Conservation (phyloP, 768 basidiomycete genomes). For the Lentinula sp. region DNA sequence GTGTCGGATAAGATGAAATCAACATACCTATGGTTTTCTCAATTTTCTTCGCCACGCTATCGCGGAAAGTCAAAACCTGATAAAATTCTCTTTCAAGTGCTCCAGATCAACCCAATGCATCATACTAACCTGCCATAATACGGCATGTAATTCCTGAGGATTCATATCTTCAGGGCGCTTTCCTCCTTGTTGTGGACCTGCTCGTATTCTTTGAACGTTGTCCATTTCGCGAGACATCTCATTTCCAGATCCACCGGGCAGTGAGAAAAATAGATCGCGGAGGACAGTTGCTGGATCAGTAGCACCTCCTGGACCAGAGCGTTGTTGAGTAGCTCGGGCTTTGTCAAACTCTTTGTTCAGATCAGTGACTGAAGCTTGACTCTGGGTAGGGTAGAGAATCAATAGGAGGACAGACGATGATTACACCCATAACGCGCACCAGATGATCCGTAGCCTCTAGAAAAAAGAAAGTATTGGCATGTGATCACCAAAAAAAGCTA, state of each 20-base stretch:
- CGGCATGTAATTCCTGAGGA: constrained; percentile 81
- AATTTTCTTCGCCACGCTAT: constrained; percentile 79
- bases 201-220: constrained; percentile 61
- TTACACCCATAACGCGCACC: constrained; percentile 23
- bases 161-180: constrained; percentile 77
- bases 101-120: constrained; percentile 20
- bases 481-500: neutral
- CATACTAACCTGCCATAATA: constrained; percentile 68
- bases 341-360: constrained; percentile 72
- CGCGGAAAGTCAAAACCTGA: constrained; percentile 67
- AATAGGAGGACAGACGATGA: neutral
- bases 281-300: constrained; percentile 41
- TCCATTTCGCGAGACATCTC: constrained; percentile 76
- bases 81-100: constrained; percentile 56
- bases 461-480: neutral
- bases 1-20: neutral
- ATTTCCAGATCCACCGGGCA: constrained; percentile 56
- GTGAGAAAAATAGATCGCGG: constrained; percentile 50
- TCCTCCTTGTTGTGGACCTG: constrained; percentile 52
- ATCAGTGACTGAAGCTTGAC: constrained; percentile 79
- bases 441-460: constrained; percentile 61
- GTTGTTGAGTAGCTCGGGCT: constrained; percentile 52
- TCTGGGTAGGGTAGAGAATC: constrained; percentile 8
- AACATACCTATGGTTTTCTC: constrained; percentile 57
- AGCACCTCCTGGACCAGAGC: constrained; percentile 26